Evolutionary conservation across 768 basidiomycete species (phyloP).

Genomic region (Xerocomus brunneocitrinus): DNA sequence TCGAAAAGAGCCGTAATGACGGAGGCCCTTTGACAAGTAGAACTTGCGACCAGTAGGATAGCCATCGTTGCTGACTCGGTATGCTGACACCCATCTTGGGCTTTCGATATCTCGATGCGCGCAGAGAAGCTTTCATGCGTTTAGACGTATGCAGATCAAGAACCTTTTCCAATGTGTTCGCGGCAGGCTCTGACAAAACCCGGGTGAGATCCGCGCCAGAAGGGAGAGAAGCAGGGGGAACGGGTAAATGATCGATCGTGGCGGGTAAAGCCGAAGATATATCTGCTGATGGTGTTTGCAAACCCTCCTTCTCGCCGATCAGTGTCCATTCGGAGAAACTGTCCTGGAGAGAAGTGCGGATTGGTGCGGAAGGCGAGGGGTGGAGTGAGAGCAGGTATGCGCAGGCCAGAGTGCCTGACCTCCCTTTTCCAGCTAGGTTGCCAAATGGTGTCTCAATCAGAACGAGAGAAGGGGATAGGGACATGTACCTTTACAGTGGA

Average conservation of each 20-base stretch:
- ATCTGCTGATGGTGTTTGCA: slow-evolving; percentile 7
- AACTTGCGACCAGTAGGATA: slow-evolving; percentile 74
- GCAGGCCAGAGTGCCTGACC: slow-evolving; percentile 84
- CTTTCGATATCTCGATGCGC: slow-evolving; percentile 17
- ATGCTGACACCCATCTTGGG: slow-evolving; percentile 66
- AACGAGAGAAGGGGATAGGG: not conserved
- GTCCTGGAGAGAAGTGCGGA: slow-evolving; percentile 5
- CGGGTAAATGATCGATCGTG: not conserved
- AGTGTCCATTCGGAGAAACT: slow-evolving; percentile 17
- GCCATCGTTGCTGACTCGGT: slow-evolving; percentile 74
- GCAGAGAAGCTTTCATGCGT: slow-evolving; percentile 50
- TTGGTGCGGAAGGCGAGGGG: slow-evolving; percentile 37
- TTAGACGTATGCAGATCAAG: slow-evolving; percentile 66
- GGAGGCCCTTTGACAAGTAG: slow-evolving; percentile 51
- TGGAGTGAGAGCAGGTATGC: slow-evolving; percentile 66
- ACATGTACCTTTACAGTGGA: slow-evolving; percentile 78
- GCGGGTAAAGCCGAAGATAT: not conserved
- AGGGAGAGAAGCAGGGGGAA: not conserved
- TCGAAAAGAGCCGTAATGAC: slow-evolving; percentile 40
- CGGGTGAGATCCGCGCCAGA: slow-evolving; percentile 7
- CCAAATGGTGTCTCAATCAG: slow-evolving; percentile 3
- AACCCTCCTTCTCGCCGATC: slow-evolving; percentile 18
- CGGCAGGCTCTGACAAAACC: slow-evolving; percentile 13
- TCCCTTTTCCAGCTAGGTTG: slow-evolving; percentile 66
- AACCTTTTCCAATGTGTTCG: slow-evolving; percentile 47